Conservation (phyloP, 225 moss, liverwort and hornwort species). For the Ulota crispa region DNA sequence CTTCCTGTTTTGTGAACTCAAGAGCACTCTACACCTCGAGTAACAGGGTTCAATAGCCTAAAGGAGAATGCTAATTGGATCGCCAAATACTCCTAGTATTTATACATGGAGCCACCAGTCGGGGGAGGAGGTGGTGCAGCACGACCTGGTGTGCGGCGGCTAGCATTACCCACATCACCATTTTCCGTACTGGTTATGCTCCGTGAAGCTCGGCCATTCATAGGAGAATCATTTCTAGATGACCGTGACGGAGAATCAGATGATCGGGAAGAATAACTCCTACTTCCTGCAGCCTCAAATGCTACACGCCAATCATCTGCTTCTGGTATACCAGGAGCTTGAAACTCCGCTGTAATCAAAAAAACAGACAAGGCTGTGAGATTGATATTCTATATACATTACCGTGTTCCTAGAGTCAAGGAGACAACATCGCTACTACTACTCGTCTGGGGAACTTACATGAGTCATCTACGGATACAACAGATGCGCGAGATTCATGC, state of each 20-base stretch:
- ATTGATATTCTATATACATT: background rate
- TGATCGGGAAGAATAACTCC: slow-evolving; percentile 33
- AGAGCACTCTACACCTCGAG: slow-evolving; percentile 15
- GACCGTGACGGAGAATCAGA: slow-evolving; percentile 35
- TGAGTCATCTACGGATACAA: slow-evolving; percentile 30
- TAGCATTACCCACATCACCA: slow-evolving; percentile 40
- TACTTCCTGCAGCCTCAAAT: slow-evolving; percentile 48
- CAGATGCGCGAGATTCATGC: slow-evolving; percentile 53
- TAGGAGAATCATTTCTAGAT: slow-evolving; percentile 29
- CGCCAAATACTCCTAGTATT: slow-evolving; percentile 42
- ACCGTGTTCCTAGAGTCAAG: background rate
- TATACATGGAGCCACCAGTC: slow-evolving; percentile 61
- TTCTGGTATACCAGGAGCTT: slow-evolving; percentile 30
- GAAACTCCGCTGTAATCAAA: slow-evolving; percentile 36
- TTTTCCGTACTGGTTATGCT: slow-evolving; percentile 39
- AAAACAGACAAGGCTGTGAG: slow-evolving; percentile 20
- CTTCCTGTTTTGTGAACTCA: slow-evolving; percentile 5
- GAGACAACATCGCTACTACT: background rate
- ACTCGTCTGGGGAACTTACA: slow-evolving; percentile 29
- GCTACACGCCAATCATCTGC: slow-evolving; percentile 61
- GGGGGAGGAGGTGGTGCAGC: slow-evolving; percentile 62
- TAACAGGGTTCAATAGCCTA: slow-evolving; percentile 9
- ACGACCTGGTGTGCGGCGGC: slow-evolving; percentile 49
- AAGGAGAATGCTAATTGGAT: slow-evolving; percentile 4
- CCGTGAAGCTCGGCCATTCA: slow-evolving; percentile 40